Evolutionary conservation across 2,329 filamentous ascomycete species (phyloP).

Genomic region (Leptographium radiaticola): DNA sequence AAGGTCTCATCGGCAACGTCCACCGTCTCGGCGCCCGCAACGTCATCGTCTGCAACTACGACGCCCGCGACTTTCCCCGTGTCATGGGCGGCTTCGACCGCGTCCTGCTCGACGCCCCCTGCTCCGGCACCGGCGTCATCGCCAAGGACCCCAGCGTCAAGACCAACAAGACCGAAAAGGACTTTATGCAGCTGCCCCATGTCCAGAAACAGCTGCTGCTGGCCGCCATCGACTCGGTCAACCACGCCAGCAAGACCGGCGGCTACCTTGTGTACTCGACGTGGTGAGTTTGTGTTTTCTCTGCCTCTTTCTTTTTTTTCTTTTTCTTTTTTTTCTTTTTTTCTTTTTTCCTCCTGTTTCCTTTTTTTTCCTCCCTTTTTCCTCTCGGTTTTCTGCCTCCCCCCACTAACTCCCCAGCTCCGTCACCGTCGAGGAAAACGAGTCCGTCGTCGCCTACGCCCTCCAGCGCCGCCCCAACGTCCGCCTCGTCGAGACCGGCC

Average conservation of each 20-base stretch:
- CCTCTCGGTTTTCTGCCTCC: too few relatives aligned
- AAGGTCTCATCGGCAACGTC: constrained; percentile 96
- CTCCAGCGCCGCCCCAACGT: constrained; percentile 87
- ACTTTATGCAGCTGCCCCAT: constrained; percentile 89
- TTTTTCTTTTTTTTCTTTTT: too few relatives aligned
- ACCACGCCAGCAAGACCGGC: constrained; percentile 89
- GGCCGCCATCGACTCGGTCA: constrained; percentile 86
- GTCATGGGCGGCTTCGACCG: constrained; percentile 94
- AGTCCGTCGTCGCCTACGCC: constrained; percentile 87
- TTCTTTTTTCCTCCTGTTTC: not conserved
- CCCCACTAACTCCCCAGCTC: constrained; percentile 3
- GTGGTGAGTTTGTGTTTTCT: constrained; percentile 32
- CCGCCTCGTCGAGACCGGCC: constrained; percentile 78
- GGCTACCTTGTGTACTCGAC: constrained; percentile 96
- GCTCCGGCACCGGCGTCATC: constrained; percentile 94
- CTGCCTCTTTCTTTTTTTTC: not conserved
- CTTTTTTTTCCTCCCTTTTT: not conserved
- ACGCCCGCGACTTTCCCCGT: constrained; percentile 84
- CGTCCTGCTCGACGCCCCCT: constrained; percentile 86
- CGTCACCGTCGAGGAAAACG: constrained; percentile 36
- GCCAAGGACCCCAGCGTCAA: constrained; percentile 94
- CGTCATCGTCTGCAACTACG: constrained; percentile 89
- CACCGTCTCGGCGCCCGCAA: constrained; percentile 90
- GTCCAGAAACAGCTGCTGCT: constrained; percentile 89
- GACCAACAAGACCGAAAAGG: constrained; percentile 92